Evolutionary conservation across 257 asterid species (phyloP).

Genomic region (Forsythia suspensa): DNA sequence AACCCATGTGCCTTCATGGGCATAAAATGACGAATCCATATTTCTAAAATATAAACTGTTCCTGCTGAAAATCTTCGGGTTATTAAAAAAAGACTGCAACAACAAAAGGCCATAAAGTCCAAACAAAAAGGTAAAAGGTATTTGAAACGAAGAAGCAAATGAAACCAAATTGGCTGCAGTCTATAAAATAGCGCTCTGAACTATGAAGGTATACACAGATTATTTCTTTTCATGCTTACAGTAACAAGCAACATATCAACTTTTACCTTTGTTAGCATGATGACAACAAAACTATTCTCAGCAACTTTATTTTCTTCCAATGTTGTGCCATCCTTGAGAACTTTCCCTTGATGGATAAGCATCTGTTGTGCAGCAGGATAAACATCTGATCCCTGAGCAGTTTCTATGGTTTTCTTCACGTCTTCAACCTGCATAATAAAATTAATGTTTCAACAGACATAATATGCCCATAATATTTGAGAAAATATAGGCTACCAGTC

Average conservation of each 20-base stretch:
- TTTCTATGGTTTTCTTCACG: conserved; percentile 72
- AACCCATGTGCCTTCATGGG: neutral
- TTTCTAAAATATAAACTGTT: conserved; percentile 1
- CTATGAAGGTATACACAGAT: neutral
- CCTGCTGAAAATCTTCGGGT: neutral
- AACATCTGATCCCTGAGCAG: conserved; percentile 58
- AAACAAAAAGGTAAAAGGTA: neutral
- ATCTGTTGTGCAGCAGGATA: conserved; percentile 72
- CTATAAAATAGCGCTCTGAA: neutral
- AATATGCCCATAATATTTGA: neutral
- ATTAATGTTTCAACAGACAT: neutral
- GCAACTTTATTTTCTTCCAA: conserved; percentile 71
- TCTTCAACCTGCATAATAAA: conserved; percentile 50
- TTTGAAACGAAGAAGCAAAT: neutral
- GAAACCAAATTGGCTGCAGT: neutral
- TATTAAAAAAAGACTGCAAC: neutral
- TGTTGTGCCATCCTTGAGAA: conserved; percentile 72
- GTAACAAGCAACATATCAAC: conserved; percentile 7
- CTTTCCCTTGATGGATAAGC: conserved; percentile 81
- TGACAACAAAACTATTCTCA: conserved; percentile 65
- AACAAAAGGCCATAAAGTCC: neutral
- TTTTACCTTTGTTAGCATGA: conserved; percentile 70
- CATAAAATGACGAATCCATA: neutral
- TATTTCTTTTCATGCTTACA: neutral
- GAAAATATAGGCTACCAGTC: neutral